Evolutionary conservation across 1,139 yeast genomes (phyloP), one percentile per base, ranked within the genome.

Genomic region (Zygosaccharomyces sapae): DNA sequence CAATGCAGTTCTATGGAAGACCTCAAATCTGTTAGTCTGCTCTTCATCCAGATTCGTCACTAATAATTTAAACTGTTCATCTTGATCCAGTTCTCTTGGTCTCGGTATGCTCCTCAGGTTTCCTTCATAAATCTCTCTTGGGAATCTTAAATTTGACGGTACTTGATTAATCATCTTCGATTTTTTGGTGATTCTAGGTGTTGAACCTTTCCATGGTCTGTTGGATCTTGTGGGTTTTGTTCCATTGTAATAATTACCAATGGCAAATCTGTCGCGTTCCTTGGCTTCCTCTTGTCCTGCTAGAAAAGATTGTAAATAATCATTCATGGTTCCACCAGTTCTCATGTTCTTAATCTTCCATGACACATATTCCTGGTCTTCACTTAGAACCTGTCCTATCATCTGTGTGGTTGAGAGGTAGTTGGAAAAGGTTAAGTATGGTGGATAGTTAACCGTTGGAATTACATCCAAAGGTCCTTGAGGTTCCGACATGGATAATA

Each of bases 11-110:
- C 97, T 74, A 55, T 96, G 76, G 64, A 83, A 89, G 9, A 86
- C 87, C 62, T 89, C 97, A 66, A 89, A 90, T 44, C 96, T 69
- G 51, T 83, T 83, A 83, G 87, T 83, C 62, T 92, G 97, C 34
- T 82, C 86, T n/a, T 79, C 79, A 50, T 85, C 83, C 62, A 92
- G 80, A 55, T 81, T 80, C 19, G 87, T 79, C 53, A 89, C 76
- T 52, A 90, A 69, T 24, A 89, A 61, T 54, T 86, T 76, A 63
- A 80, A 76, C 51, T 79, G 75, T 44, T 83, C 90, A 45, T 70
- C 74, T 16, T 73, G 74, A 35, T 68, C 69, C 31, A 73, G 56
- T 31, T 68, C 69, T 36, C 66, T 53, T 10, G 59, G 54, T n/a
- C 54, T 54, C 18, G 57, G 54, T 10, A 51, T 39, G 1, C 42